Evolutionary conservation across 176 grass and related monocot species (phyloP).

Genomic region (Cenchrus americanus): DNA sequence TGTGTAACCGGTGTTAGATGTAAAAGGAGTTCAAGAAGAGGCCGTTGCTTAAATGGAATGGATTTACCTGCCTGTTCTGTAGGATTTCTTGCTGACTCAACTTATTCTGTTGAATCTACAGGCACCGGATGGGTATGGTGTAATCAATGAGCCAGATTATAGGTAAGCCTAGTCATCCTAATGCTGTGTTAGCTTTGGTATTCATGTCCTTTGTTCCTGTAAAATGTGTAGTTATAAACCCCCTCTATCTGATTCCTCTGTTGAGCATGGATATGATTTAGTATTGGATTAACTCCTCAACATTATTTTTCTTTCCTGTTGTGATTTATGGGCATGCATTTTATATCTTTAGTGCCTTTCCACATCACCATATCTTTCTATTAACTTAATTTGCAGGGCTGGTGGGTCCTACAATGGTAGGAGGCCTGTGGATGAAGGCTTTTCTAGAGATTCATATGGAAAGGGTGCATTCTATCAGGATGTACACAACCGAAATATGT

Average conservation of each 20-base stretch:
- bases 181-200: neutral
- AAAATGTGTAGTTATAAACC: neutral
- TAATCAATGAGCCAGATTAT: slow-evolving; percentile 72
- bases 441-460: slow-evolving; percentile 67
- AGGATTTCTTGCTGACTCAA: slow-evolving; percentile 83
- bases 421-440: slow-evolving; percentile 71
- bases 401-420: slow-evolving; percentile 77
- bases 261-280: neutral
- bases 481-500: slow-evolving; percentile 72
- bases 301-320: neutral
- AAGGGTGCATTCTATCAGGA: slow-evolving; percentile 66
- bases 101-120: slow-evolving; percentile 99
- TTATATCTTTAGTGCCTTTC: slow-evolving; percentile 16
- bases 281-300: neutral
- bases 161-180: slow-evolving; percentile 50
- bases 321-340: slow-evolving; percentile 3
- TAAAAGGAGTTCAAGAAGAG: slow-evolving; percentile 72
- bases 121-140: slow-evolving; percentile 87
- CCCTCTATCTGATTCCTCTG: slow-evolving; percentile 14
- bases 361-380: slow-evolving; percentile 48
- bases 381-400: slow-evolving; percentile 70
- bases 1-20: slow-evolving; percentile 62
- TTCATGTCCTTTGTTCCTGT: neutral
- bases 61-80: slow-evolving; percentile 85
- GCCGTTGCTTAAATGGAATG: slow-evolving; percentile 90